Evolutionary conservation across 345 rosid genomes (phyloP).

Genomic region (Lepidium aucheri): DNA sequence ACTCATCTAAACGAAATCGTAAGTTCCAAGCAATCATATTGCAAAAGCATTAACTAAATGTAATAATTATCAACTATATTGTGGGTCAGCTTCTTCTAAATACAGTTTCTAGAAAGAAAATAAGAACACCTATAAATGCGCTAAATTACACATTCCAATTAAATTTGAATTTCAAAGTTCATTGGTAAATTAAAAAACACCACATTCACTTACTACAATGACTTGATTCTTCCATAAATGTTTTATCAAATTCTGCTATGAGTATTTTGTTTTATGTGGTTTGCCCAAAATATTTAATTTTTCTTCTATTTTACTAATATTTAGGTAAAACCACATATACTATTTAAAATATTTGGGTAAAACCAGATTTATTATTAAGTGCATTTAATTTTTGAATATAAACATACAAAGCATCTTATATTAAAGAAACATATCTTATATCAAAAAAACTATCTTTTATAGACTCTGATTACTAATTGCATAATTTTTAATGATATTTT

Average conservation of each 20-base stretch:
- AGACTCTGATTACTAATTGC: too few species aligned
- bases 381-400: too few species aligned
- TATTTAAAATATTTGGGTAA: too few species aligned
- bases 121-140: constrained; percentile 11
- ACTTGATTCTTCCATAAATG: not conserved
- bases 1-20: not conserved
- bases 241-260: not conserved
- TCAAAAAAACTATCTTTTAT: too few species aligned
- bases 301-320: not conserved
- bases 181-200: constrained; percentile 10
- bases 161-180: not conserved
- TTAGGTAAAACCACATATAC: too few species aligned
- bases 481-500: too few species aligned
- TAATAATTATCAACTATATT: not conserved
- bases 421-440: too few species aligned
- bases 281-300: not conserved
- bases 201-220: constrained; percentile 1
- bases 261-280: not conserved
- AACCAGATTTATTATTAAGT: too few species aligned
- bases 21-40: constrained; percentile 11
- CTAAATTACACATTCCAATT: constrained; percentile 13
- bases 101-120: constrained; percentile 13
- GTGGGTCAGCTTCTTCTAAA: constrained; percentile 4
- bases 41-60: not conserved
- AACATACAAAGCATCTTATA: too few species aligned